Percentiles rank a stretch among this genome's conserved stretches.
Evolutionary conservation across 352 stramenopile genomes (phyloP).

Genomic region (Phytophthora pistaciae): DNA sequence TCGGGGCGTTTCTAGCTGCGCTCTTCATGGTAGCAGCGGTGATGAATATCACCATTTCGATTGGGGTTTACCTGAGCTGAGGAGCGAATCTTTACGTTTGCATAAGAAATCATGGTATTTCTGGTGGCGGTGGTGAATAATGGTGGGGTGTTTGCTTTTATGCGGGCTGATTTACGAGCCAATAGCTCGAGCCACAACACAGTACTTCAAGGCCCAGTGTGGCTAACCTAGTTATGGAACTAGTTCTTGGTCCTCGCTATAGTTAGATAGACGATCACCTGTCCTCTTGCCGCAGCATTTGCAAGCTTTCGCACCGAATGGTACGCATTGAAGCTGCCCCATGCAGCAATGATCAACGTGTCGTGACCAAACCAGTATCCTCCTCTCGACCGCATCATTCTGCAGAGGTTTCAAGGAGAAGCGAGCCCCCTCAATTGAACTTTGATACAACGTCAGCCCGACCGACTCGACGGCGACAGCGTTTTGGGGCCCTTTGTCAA

Average conservation of each 20-base stretch:
- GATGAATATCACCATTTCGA: background rate
- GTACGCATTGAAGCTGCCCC: background rate
- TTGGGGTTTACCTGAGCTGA: background rate
- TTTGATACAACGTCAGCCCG: background rate
- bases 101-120: no score
- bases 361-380: background rate
- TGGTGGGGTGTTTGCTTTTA: no score
- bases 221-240: no score
- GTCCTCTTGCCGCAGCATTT: background rate
- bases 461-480: background rate
- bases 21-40: constrained; percentile 36
- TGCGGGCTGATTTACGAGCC: no score
- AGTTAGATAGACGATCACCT: background rate
- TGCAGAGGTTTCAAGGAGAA: background rate
- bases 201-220: no score
- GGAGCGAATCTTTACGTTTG: no score
- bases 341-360: background rate
- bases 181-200: no score
- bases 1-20: constrained; percentile 23
- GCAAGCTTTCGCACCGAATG: background rate
- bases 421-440: background rate
- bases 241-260: background rate
- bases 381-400: background rate
- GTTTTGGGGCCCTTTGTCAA: background rate
- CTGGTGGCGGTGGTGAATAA: no score